Evolutionary conservation across 2,329 filamentous ascomycete genomes (phyloP), one percentile per base, ranked within the genome.

Genomic region (Plenodomus lindquistii): DNA sequence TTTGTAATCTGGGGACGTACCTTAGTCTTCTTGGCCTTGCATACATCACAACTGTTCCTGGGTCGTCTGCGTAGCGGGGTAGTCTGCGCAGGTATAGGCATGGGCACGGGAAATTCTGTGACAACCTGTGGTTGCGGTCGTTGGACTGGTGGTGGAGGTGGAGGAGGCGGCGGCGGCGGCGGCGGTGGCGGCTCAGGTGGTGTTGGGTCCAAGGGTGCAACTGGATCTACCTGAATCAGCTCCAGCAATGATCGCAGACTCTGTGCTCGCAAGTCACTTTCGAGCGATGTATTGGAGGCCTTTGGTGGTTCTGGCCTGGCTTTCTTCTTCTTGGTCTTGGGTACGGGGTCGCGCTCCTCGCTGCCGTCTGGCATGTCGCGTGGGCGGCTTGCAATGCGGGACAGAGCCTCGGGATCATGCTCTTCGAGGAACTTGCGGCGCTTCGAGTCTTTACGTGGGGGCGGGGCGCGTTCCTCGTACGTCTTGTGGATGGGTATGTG

Each of bases 401-500:
- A 44, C 37, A 71, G 47, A 5, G 66, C 63, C 9, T 70, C 70
- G 2, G 71, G 69, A 34, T 74, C 65, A 13, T 66, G 57, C 44
- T 64, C 63, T 44, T 73, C 67, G 17, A 72, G 55, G 38, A 54
- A 66, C 48, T 67, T 69, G 40, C 71, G 62, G 22, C 71, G 56
- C 55, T 72, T 71, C n/a, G 71, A 71, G 50, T 73, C 70, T 42
- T 70, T 71, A 15, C 74, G 69, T 11, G 73, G 69, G 10, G 70
- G 67, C 2, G 72, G 69, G 19, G 73, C 74, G 18, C 75, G 66
- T 52, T 75, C 74, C 38, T 76, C 76, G 41, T 77, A 75, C 16
- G 74, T 77, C 54, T 75, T 71, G 57, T 79, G 76, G 5, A 77
- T 65, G 13, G 75, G 75, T 13, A 74, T 65, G 46, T 79, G 76